Base-by-base conservation (phyloP, 2,329 filamentous ascomycete species). In the Verticillium isaacii region DNA sequence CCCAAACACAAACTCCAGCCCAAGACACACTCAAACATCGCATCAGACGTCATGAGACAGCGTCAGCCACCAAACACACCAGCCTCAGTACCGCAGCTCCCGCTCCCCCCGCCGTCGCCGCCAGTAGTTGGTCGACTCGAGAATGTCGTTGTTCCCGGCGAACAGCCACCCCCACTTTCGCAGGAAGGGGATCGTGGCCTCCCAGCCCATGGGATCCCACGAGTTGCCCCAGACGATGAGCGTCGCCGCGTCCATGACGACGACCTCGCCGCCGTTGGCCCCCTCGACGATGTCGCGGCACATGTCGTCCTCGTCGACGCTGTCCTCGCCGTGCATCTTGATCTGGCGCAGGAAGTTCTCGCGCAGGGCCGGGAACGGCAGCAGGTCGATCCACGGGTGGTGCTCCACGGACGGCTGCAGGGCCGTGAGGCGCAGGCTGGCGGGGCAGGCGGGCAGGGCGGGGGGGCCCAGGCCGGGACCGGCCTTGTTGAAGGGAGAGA, bases 191-290 rank as follows among this genome's bases (percentile, higher is more conserved):
- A 73, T 71, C 1, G 74, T 81, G 2, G 78, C 71, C 63, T 84
- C 82, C 82, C 82, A 85, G 15, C 74, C 77, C 0, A 63, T 63
- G 1, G 72, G 60, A 52, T 82, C 74, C 70, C 75, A 78, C 0
- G 81, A 72, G 4, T 80, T 76, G 0, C 80, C 78, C 82, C 81
- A 84, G 1, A 83, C 77, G 14, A 83, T 70, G 1, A 84, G 52
- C 1, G 71, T 73, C 19, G 73, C 68, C 1, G 45, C 45, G 19
- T 50, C 56, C 66, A 66, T 25, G 2, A 50, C 45, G 45, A 23
- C 45, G 45, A 50, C 45, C 7, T 50, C 45, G n/a, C n/a, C 45
- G n/a, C 45, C 45, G 45, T 23, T 14, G 8, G 45, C 45, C 45
- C 45, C 45, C 45, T 50, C n/a, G 5, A 50, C 45, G 19, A 50